These are phyloP conservation scores for Panus rudis DNA, from an alignment of 768 basidiomycete genomes.

Conservation along the genomic window DNA sequence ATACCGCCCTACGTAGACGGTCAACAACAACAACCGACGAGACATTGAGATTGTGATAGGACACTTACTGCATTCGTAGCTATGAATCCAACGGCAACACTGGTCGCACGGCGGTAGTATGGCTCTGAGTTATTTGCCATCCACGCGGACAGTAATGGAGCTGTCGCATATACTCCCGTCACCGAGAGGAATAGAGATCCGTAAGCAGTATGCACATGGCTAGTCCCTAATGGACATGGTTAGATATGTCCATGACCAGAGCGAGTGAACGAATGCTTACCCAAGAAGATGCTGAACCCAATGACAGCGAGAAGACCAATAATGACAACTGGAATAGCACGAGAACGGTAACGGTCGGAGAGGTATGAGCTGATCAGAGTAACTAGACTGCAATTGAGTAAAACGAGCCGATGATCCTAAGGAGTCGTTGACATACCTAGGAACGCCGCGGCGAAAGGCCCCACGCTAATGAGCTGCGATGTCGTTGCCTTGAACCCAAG, in stretches of 20 bases:
- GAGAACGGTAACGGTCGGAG: constrained; percentile 46
- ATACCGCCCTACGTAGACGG: too few relatives aligned
- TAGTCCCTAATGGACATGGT: constrained; percentile 21
- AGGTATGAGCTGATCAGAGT: constrained; percentile 37
- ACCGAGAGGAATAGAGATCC: constrained; percentile 50
- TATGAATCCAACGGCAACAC: constrained; percentile 50
- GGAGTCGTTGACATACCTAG: constrained; percentile 4
- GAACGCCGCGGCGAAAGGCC: constrained; percentile 24
- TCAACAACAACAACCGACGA: too few relatives aligned
- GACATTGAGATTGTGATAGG: too few relatives aligned
- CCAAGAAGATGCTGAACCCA: constrained; percentile 50
- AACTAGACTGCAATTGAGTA: constrained; percentile 22
- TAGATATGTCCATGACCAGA: neutral
- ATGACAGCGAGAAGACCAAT: constrained; percentile 35
- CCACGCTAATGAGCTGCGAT: constrained; percentile 26
- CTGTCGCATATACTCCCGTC: constrained; percentile 41
- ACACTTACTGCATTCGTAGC: constrained; percentile 56
- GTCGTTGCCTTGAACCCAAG: constrained; percentile 21
- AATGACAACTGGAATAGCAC: constrained; percentile 40
- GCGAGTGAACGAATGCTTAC: constrained; percentile 25
- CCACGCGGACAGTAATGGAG: constrained; percentile 51
- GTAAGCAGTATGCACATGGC: constrained; percentile 37
- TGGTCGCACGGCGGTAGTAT: constrained; percentile 47
- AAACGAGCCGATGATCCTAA: neutral
- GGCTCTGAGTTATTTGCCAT: constrained; percentile 55